Percentiles rank a stretch among this genome's conserved stretches.
These are phyloP conservation scores for Ustilago esculenta DNA, from an alignment of 1,284 basidiomycete genomes.

Conservation along the genomic window DNA sequence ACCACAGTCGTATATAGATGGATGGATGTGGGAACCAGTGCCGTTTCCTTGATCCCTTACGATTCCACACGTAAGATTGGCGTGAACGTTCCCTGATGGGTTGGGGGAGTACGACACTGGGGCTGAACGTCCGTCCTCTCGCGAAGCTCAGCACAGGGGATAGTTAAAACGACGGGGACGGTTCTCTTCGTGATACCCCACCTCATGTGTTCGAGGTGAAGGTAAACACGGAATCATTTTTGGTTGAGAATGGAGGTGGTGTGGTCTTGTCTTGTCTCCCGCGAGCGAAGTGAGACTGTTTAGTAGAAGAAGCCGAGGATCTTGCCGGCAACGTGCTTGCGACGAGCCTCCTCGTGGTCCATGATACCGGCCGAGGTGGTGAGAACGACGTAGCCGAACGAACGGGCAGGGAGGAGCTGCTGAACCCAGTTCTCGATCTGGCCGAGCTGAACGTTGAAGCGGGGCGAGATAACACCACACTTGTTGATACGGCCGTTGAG, in stretches of 20 bases:
- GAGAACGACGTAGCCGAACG: slow-evolving; percentile 95
- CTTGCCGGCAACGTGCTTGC: slow-evolving; percentile 96
- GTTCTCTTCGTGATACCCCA: slow-evolving; percentile 23
- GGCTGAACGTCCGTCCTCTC: slow-evolving; percentile 4
- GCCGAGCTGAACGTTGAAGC: slow-evolving; percentile 93
- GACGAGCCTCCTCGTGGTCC: slow-evolving; percentile 98
- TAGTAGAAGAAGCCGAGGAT: slow-evolving; percentile 68
- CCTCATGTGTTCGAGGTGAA: no score
- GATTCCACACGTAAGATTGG: neutral
- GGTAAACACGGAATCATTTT: slow-evolving; percentile 28
- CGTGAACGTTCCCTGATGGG: slow-evolving; percentile 7
- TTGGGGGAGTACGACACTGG: slow-evolving; percentile 42
- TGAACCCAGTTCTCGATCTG: slow-evolving; percentile 86
- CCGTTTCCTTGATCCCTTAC: slow-evolving; percentile 45
- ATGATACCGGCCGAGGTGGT: slow-evolving; percentile 98
- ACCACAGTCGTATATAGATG: slow-evolving; percentile 12
- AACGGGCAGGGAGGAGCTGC: slow-evolving; percentile 73
- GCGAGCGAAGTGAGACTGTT: slow-evolving; percentile 1
- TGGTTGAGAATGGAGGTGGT: no score
- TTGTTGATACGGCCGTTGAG: slow-evolving; percentile 99
- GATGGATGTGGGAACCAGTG: slow-evolving; percentile 8
- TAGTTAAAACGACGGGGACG: neutral
- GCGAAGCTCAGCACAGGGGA: slow-evolving; percentile 9
- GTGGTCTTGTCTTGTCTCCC: no score
- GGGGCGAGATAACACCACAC: slow-evolving; percentile 93